A percentile compares a stretch with the other conserved stretches of the same genome.
These are phyloP conservation scores for Xylaria sp. DNA, from an alignment of 495 filamentous ascomycete genomes.

Conservation along the genomic window DNA sequence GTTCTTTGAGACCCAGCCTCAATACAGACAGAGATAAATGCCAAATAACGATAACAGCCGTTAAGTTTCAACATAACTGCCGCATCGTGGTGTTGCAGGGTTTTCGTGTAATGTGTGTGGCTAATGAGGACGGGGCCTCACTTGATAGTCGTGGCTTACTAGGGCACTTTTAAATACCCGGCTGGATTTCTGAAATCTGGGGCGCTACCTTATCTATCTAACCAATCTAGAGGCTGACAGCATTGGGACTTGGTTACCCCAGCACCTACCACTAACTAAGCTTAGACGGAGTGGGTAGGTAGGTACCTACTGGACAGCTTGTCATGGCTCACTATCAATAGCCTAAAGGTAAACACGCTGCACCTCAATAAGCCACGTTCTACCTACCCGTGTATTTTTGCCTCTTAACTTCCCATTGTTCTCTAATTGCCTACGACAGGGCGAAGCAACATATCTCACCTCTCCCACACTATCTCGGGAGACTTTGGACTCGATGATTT, in stretches of 20 bases:
- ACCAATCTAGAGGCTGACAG: no score
- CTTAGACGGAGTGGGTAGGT: background rate
- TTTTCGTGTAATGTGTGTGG: background rate
- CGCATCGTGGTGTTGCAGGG: background rate
- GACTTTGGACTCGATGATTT: constrained; percentile 11
- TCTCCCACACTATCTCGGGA: background rate
- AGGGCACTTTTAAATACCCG: background rate
- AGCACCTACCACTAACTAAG: no score
- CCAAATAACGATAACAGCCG: no score
- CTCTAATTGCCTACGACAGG: constrained; percentile 8
- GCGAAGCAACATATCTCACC: background rate
- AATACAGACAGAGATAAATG: no score
- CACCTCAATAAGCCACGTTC: background rate
- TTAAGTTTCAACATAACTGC: background rate
- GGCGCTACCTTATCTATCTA: no score
- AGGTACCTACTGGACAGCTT: constrained; percentile 20
- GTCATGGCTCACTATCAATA: constrained; percentile 8
- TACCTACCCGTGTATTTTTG: background rate
- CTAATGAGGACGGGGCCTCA: background rate
- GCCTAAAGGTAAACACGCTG: no score
- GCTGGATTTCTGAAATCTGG: background rate
- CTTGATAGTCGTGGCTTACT: background rate
- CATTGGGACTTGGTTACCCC: no score
- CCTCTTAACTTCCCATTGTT: background rate
- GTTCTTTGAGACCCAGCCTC: no score